Base-by-base conservation (phyloP, 306 rosid species). In the Fragaria ananassa region DNA sequence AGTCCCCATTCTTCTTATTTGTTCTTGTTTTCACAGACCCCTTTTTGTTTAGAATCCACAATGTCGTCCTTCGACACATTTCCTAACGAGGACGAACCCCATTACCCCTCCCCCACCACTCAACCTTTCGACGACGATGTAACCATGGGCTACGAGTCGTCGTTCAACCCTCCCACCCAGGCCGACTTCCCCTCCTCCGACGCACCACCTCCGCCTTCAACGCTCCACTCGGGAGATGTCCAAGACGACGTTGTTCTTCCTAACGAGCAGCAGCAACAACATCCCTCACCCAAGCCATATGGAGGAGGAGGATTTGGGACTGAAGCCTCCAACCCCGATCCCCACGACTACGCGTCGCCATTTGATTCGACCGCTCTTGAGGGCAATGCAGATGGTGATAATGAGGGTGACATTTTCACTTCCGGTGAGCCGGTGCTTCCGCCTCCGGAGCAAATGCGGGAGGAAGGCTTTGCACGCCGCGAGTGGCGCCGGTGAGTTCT, bases 401-500 rank as follows among this genome's bases (percentile, higher is more conserved):
- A 23, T 1, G 66, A 37, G 1, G 76, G 8, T 10, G 68, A 45
- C 3, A 37, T 82, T 56, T 92, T 92, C 69, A 54, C 57, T 56
- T 84, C 93, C 0, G 84, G 78, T 0, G 96, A 88, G 1, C 97
- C 97, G 1, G 12, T 91, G 29, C 89, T 93, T 45, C 97, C 97
- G 1, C 89, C 90, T 18, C 97, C 83, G 0, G 72, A 74, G 58
- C 88, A 77, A 42, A 93, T 93, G 97, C 87, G 78, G 11, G 98
- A 93, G 87, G 98, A 93, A 84, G 88, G 95, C 44, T 60, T 14
- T 70, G 93, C 91, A 1, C 80, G 91, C 68, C 93, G 93, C n/a
- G 98, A 91, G 78, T 91, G 98, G 98, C 87, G 98, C 51, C 90
- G 93, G 98, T 93, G 44, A 73, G 86, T 82, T 82, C 67, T 13